phyloP scores from a whole-genome alignment of 1,284 basidiomycete species.

The Stereum hirsutum region DNA sequence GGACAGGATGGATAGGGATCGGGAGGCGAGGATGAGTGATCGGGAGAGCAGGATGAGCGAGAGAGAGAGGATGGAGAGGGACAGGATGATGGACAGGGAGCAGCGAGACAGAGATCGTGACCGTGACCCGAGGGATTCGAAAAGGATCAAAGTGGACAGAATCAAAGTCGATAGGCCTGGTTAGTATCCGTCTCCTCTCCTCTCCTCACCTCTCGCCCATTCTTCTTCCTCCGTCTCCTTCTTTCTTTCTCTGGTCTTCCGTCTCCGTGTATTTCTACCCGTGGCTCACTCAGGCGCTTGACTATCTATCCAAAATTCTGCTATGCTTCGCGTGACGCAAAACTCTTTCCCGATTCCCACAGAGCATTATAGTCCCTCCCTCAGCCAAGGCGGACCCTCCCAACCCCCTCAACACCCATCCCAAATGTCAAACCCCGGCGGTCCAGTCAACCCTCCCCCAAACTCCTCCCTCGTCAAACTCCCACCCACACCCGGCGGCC shows the following conservation, averaged over 20 bases:
- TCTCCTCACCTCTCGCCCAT: constrained; percentile 7
- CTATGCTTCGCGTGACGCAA: constrained; percentile 5
- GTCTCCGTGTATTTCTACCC: background rate
- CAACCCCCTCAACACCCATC: no score
- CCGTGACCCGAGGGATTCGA: constrained; percentile 28
- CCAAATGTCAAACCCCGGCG: no score
- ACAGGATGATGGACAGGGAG: constrained; percentile 18
- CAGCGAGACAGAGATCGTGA: constrained; percentile 21
- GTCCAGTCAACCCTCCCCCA: background rate
- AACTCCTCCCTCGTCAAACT: background rate
- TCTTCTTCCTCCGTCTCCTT: background rate
- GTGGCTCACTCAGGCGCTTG: background rate
- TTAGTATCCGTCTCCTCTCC: constrained; percentile 13
- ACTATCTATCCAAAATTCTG: background rate
- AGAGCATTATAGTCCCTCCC: constrained; percentile 12
- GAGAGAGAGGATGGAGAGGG: constrained; percentile 19
- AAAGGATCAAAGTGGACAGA: constrained; percentile 32
- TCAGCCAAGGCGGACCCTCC: constrained; percentile 6
- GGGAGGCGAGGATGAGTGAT: no score
- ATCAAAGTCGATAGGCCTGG: constrained; percentile 26
- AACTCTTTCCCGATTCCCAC: constrained; percentile 6
- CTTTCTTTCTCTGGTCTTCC: background rate
- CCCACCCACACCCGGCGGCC: constrained; percentile 9
- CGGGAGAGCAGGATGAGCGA: constrained; percentile 24
- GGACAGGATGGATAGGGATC: constrained; percentile 22